These are phyloP conservation scores for Pinus albicaulis DNA, from an alignment of 75 land plant species.

Conservation along the genomic window DNA sequence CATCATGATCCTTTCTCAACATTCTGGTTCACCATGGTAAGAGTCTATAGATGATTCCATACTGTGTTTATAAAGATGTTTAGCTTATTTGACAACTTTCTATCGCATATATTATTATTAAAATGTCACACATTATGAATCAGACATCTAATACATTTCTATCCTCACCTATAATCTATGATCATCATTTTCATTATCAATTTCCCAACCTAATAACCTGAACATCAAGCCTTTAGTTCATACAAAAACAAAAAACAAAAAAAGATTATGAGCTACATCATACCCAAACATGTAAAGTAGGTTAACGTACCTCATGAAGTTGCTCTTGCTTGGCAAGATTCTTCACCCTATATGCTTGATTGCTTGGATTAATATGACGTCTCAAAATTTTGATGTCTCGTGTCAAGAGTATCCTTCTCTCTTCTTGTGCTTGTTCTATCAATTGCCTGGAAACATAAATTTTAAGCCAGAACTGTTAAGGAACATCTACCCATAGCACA, in stretches of 20 bases:
- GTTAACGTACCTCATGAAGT: constrained; percentile 71
- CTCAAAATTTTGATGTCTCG: constrained; percentile 79
- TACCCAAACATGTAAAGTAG: background rate
- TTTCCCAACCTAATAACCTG: background rate
- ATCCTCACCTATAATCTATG: background rate
- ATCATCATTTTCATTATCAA: background rate
- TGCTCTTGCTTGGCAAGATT: constrained; percentile 86
- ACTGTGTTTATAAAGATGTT: too few species aligned
- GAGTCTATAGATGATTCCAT: too few species aligned
- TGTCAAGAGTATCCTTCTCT: constrained; percentile 88
- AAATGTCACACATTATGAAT: background rate
- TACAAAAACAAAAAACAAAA: too few species aligned
- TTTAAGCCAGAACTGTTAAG: background rate
- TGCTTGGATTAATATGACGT: constrained; percentile 63
- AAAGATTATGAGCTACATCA: background rate
- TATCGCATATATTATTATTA: background rate
- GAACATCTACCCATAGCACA: constrained; percentile 1
- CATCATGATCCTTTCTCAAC: too few species aligned
- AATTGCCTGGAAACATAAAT: constrained; percentile 49
- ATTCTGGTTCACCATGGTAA: too few species aligned
- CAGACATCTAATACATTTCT: background rate
- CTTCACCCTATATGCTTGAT: constrained; percentile 80
- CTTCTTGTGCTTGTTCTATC: constrained; percentile 74
- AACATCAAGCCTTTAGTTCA: background rate
- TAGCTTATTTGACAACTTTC: background rate